Base-by-base conservation (phyloP, 345 rosid species). In the Cardamine occulta region DNA sequence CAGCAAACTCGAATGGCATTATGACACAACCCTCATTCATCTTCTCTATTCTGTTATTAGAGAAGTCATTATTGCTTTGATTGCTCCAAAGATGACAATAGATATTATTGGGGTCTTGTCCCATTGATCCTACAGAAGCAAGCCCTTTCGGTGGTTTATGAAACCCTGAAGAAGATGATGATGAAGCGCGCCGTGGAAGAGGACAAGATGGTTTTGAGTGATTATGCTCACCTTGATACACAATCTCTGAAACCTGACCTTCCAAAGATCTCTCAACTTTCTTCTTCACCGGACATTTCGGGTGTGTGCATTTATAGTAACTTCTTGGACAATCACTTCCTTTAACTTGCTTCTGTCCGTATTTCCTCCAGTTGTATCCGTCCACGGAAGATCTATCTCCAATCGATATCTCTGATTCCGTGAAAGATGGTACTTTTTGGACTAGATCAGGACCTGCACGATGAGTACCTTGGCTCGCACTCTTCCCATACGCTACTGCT, bases 331-430 rank as follows among this genome's bases (percentile, higher is more conserved):
- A 89, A 68, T 93, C 98, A 63, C 99, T 96, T 74, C 98, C 97
- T 84, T 96, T 96, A 19, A 93, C 99, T 78, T 93, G 99, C 78
- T 96, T 96, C 60, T 93, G 99, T 58, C 99, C 99, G 34, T 96
- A 96, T 69, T 96, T 96, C 77, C 97, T 88, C 99, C 99, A 96
- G 37, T 96, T 96, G 77, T 96, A 96, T 42, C 99, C 99, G 39
- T 96, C 98, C 71, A 83, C 83, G 0, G 93, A 90, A 62, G 97
- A 89, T 45, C 92, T 80, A 29, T 91, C 24, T 58, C 89, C 61
- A 31, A 69, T 44, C 6, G 39, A 42, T 40, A 70, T 7, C 34
- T 67, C 65, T 8, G 74, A 18, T 45, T 79, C 79, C 7, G 74
- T 17, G 19, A 61, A 79, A 29, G 75, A 26, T 72, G 88, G 80